Percentiles rank a stretch among this genome's conserved stretches.
Evolutionary conservation across 495 filamentous ascomycete genomes (phyloP).

Genomic region (Pyrenopolyporus hunteri): DNA sequence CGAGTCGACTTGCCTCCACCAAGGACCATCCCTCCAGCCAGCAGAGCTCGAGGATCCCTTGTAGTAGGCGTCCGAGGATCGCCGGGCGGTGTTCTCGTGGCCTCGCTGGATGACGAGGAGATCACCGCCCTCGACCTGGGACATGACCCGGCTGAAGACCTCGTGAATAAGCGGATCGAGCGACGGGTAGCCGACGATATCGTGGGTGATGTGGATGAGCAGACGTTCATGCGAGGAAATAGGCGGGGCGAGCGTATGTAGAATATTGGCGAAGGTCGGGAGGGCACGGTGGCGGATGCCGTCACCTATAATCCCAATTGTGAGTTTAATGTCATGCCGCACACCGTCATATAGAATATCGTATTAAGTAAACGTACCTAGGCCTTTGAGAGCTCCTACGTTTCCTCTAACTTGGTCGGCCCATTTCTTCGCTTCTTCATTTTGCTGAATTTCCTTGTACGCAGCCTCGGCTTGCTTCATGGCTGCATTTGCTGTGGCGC

Average conservation of each 20-base stretch:
- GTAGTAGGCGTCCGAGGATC: conserved; percentile 65
- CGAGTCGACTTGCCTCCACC: conserved; percentile 80
- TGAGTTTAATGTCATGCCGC: conserved; percentile 23
- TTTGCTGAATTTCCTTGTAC: conserved; percentile 93
- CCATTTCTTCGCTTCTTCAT: conserved; percentile 96
- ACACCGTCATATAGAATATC: background rate
- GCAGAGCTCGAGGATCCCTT: conserved; percentile 56
- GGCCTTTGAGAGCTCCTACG: conserved; percentile 76
- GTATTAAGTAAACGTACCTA: conserved; percentile 65
- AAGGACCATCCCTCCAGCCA: conserved; percentile 91
- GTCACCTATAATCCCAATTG: conserved; percentile 64
- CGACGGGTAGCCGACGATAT: conserved; percentile 90
- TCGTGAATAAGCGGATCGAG: conserved; percentile 91
- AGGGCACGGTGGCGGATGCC: conserved; percentile 88
- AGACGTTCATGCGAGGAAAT: conserved; percentile 98
- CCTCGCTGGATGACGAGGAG: conserved; percentile 95
- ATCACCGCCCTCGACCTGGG: conserved; percentile 97
- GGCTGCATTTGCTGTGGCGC: conserved; percentile 73
- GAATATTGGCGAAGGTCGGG: conserved; percentile 91
- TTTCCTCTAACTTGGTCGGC: conserved; percentile 93
- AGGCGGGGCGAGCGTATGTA: conserved; percentile 92
- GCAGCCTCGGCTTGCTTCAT: conserved; percentile 94
- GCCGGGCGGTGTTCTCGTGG: conserved; percentile 76
- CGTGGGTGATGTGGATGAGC: conserved; percentile 97
- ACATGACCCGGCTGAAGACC: conserved; percentile 96